A percentile compares a stretch with the other conserved stretches of the same genome.
phyloP scores from a whole-genome alignment of 73 alveolate genomes.

The Stentor roeselii region DNA sequence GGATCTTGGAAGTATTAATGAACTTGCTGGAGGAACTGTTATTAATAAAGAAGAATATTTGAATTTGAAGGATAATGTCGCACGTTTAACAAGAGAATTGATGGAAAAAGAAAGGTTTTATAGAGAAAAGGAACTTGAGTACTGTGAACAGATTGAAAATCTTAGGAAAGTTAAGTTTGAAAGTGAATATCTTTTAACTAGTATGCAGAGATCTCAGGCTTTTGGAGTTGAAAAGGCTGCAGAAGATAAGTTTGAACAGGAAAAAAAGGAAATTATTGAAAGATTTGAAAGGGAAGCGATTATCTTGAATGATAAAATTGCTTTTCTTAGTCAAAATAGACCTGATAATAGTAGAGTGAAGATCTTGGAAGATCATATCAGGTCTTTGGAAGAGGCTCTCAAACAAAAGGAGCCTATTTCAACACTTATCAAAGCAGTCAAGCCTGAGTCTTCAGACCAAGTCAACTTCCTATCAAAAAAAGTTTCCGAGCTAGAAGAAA shows the following conservation, averaged over 20 bases:
- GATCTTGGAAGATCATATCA: conserved; percentile 14
- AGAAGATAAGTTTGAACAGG: background rate
- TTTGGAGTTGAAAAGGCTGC: background rate
- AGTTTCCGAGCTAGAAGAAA: background rate
- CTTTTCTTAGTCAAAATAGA: background rate
- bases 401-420: background rate
- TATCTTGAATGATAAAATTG: background rate
- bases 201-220: background rate
- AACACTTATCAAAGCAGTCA: conserved; percentile 16
- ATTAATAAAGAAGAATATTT: conserved; percentile 17
- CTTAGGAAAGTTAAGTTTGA: background rate
- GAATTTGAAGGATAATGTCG: background rate
- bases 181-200: background rate
- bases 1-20: conserved; percentile 20
- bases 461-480: background rate
- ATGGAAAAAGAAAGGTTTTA: background rate
- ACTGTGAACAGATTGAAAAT: conserved; percentile 2
- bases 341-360: background rate
- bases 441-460: conserved; percentile 23
- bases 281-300: conserved; percentile 4
- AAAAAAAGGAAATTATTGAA: background rate
- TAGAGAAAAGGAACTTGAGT: conserved; percentile 26
- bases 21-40: conserved; percentile 15
- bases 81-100: background rate
- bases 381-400: background rate